These are phyloP conservation scores for Boeremia lycopersici DNA, from an alignment of 2,329 filamentous ascomycete genomes.

Conservation along the genomic window DNA sequence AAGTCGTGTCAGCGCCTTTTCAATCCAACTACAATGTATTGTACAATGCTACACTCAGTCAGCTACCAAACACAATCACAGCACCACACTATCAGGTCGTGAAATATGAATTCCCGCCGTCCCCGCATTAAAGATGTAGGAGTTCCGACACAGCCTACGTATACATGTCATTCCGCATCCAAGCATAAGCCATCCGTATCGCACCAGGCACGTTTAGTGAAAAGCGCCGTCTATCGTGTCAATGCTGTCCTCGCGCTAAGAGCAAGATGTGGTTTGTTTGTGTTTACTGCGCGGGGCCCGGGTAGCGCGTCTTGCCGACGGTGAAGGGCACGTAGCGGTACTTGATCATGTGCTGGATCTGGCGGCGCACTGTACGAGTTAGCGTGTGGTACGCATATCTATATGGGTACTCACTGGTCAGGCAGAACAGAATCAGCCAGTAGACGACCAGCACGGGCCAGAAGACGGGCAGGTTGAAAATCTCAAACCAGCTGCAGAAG, in stretches of 20 bases:
- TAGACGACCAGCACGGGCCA: constrained; percentile 99
- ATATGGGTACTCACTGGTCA: constrained; percentile 76
- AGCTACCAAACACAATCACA: too few relatives aligned
- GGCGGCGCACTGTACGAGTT: constrained; percentile 78
- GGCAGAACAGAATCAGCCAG: constrained; percentile 93
- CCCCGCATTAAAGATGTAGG: constrained; percentile 13
- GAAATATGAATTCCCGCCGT: not conserved
- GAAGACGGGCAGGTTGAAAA: constrained; percentile 98
- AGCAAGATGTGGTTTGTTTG: constrained; percentile 18
- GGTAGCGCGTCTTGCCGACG: constrained; percentile 71
- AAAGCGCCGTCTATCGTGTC: constrained; percentile 30
- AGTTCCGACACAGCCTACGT: constrained; percentile 18
- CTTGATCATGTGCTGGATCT: constrained; percentile 99
- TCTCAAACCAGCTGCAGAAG: constrained; percentile 85
- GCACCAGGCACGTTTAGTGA: constrained; percentile 23
- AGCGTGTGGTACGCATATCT: not conserved
- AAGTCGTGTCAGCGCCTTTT: too few relatives aligned
- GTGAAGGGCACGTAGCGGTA: constrained; percentile 97
- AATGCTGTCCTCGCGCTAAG: constrained; percentile 21
- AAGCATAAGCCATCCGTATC: constrained; percentile 15
- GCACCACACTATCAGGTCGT: not conserved
- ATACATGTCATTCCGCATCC: constrained; percentile 28
- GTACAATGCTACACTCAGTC: too few relatives aligned
- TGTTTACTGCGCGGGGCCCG: constrained; percentile 35
- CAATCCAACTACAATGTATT: too few relatives aligned